phyloP scores from a whole-genome alignment of 2,329 filamentous ascomycete species.

The Pseudogymnoascus sp. region DNA sequence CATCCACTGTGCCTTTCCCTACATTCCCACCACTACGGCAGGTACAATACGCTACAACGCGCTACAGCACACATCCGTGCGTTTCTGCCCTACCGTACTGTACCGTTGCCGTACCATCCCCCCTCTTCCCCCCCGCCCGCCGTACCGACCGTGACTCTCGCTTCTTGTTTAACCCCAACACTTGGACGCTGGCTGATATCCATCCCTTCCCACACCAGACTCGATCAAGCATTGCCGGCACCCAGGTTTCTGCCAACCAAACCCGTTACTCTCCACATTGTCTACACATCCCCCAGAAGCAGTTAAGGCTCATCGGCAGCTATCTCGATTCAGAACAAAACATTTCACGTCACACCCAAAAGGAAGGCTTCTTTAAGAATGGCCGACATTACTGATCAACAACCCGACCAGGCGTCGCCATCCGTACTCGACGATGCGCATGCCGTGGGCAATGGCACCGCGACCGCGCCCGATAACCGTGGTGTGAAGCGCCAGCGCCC shows the following conservation, averaged over 20 bases:
- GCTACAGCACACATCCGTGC: not conserved
- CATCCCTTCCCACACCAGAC: not conserved
- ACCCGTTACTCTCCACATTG: constrained; percentile 2
- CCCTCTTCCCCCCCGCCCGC: not conserved
- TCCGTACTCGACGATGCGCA: constrained; percentile 66
- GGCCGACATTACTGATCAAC: constrained; percentile 73
- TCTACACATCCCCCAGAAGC: constrained; percentile 23
- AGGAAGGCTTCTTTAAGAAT: constrained; percentile 21
- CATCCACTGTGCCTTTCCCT: not conserved
- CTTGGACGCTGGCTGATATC: not conserved
- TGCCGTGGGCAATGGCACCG: constrained; percentile 49
- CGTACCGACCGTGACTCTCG: not conserved
- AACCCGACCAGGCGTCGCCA: constrained; percentile 61
- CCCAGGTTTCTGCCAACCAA: constrained; percentile 2
- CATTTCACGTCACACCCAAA: constrained; percentile 28
- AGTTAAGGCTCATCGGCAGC: constrained; percentile 28
- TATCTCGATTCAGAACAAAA: constrained; percentile 26
- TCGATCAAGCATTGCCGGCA: constrained; percentile 4
- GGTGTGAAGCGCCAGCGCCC: constrained; percentile 85
- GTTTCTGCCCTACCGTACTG: not conserved
- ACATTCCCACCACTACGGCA: not conserved
- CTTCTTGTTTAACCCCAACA: not conserved
- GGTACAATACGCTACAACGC: not conserved
- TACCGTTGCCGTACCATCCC: no score
- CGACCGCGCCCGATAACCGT: constrained; percentile 53